Base-by-base conservation (phyloP, 768 basidiomycete species). In the Pisolithus orientalis region DNA sequence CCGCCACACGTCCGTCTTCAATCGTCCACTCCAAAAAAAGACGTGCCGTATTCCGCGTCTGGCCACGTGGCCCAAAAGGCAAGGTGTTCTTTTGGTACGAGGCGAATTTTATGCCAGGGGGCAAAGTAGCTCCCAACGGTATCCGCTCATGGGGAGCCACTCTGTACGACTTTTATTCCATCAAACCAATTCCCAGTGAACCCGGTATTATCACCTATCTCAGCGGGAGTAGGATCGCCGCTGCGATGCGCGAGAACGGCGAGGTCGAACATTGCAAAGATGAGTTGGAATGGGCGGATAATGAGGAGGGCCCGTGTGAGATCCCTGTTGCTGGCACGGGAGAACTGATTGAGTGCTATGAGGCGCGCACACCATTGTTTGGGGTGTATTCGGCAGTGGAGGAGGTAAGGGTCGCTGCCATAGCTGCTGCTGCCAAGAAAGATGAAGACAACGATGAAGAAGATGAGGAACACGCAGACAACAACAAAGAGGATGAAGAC, bases 51-150 rank as follows among this genome's bases (percentile, higher is more conserved):
- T 60, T 69, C 39, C 53, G 62, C 2, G 0, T 2, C 2, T 68
- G 67, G 67, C 64, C 65, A 1, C 65, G 67, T 28, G 48, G 57
- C 28, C 59, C 59, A 0, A 45, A 57, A 0, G 65, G 67, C 1
- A 46, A 50, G 9, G 5, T 1, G 4, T 27, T 68, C 13, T 1
- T 21, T 1, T 40, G 38, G 2, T 31, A 3, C 8, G 17, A 31
- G 4, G 24, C 34, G 1, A 21, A 21, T 21, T 21, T 21, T 21
- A 4, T 14, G 13, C 42, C 11, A 34, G 34, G 3, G 4, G 67
- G 66, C 0, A 69, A 48, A 39, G 6, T 53, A 5, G 59, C 60
- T 2, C 60, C 57, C 0, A 64, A 63, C 10, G 60, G 59, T 0
- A 57, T 56, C 38, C 44, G 53, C 7, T 17, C 57, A 17, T 69